Percentiles rank a stretch among this genome's conserved stretches.
These are phyloP conservation scores for Curvularia lunata DNA, from an alignment of 2,329 filamentous ascomycete species.

Conservation along the genomic window DNA sequence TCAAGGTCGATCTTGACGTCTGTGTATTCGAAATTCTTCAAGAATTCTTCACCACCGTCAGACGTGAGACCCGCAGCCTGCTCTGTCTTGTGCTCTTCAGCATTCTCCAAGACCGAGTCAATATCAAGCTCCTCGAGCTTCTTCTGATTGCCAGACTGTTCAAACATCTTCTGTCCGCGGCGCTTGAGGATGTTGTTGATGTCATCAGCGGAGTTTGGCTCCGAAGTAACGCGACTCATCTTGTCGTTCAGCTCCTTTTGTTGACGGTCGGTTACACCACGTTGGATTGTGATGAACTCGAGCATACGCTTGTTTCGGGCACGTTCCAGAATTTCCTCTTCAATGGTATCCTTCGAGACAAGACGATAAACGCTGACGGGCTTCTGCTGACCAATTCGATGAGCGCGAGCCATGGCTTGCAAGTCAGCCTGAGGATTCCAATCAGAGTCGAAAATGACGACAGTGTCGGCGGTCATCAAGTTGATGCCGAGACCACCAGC, in stretches of 20 bases:
- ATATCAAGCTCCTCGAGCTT: slow-evolving; percentile 97
- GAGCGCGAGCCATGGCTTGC: slow-evolving; percentile 97
- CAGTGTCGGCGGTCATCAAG: slow-evolving; percentile 97
- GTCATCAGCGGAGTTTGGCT: slow-evolving; percentile 89
- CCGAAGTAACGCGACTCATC: slow-evolving; percentile 71
- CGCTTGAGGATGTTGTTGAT: slow-evolving; percentile 97
- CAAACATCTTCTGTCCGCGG: slow-evolving; percentile 98
- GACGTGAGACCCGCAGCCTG: slow-evolving; percentile 93
- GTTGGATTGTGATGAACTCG: slow-evolving; percentile 96
- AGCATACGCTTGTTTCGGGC: slow-evolving; percentile 97
- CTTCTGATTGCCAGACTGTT: slow-evolving; percentile 94
- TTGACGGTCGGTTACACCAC: slow-evolving; percentile 93
- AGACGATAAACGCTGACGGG: slow-evolving; percentile 96
- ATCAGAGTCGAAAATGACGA: slow-evolving; percentile 96
- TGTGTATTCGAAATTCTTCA: slow-evolving; percentile 87
- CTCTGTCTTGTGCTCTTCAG: slow-evolving; percentile 95
- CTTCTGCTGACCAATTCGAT: slow-evolving; percentile 95
- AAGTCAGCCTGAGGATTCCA: slow-evolving; percentile 99
- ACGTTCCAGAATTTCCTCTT: slow-evolving; percentile 95
- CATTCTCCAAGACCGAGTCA: slow-evolving; percentile 94
- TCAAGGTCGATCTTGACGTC: slow-evolving; percentile 96
- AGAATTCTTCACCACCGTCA: slow-evolving; percentile 95
- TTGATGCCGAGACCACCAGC: slow-evolving; percentile 99
- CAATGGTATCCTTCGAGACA: slow-evolving; percentile 97
- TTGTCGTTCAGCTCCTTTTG: slow-evolving; percentile 75